These are phyloP conservation scores for Hordeum pubiflorum DNA, from an alignment of 202 grass and related monocot species.

Conservation along the genomic window DNA sequence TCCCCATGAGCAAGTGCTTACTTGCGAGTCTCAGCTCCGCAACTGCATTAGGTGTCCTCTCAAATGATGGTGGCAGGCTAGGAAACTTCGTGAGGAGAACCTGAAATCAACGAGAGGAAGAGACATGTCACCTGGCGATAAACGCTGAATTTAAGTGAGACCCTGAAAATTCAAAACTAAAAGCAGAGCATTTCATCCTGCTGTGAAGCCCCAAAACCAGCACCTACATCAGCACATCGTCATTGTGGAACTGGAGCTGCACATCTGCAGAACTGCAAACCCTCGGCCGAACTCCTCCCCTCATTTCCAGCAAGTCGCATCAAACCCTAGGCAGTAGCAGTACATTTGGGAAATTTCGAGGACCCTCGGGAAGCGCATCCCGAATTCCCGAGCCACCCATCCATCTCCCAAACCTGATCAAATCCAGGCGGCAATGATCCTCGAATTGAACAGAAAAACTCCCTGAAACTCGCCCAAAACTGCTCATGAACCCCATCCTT, in stretches of 20 bases:
- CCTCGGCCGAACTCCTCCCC: not conserved
- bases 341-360: not conserved
- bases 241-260: not conserved
- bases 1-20: constrained; percentile 12
- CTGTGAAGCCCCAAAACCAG: not conserved
- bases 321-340: not conserved
- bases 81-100: constrained; percentile 55
- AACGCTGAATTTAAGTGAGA: not conserved
- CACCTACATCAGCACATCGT: not conserved
- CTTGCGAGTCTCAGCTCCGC: constrained; percentile 58
- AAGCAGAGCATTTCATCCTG: not conserved
- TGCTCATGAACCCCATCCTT: not conserved
- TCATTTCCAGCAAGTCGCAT: not conserved
- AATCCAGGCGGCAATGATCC: not conserved
- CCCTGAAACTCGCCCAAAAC: not conserved
- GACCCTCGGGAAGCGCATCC: not conserved
- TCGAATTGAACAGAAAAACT: too few species aligned
- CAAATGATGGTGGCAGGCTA: constrained; percentile 59
- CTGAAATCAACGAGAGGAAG: constrained; percentile 30
- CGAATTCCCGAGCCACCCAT: not conserved
- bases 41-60: constrained; percentile 39
- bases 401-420: not conserved
- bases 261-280: not conserved
- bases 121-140: not conserved
- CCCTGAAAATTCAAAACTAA: not conserved